Conservation (phyloP, 768 basidiomycete genomes). For the Strobilomyces echinocephalus region DNA sequence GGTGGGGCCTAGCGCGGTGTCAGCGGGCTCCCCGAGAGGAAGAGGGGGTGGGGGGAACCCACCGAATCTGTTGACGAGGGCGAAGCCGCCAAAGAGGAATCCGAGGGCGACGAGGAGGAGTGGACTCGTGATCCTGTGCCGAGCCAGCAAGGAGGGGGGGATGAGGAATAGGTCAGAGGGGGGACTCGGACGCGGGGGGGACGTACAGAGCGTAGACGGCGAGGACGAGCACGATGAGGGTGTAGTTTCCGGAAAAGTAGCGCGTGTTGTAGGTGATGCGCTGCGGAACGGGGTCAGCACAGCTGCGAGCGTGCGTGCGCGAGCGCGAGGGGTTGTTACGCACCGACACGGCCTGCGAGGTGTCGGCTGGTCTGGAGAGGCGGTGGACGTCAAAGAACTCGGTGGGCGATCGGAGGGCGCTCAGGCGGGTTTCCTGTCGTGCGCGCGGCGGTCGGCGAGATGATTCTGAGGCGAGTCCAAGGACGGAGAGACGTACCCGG, state of each 20-base stretch:
- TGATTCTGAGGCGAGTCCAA: no score
- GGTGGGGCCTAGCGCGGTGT: conserved; percentile 46
- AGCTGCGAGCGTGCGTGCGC: no score
- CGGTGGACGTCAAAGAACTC: conserved; percentile 87
- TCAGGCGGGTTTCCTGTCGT: conserved; percentile 33
- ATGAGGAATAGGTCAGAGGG: not conserved
- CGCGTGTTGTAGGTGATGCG: conserved; percentile 94
- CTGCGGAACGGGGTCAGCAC: conserved; percentile 33
- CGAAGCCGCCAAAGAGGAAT: conserved; percentile 90
- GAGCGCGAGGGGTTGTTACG: conserved; percentile 22
- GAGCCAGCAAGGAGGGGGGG: not conserved
- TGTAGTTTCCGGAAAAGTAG: conserved; percentile 90
- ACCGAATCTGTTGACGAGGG: conserved; percentile 88
- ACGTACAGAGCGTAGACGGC: conserved; percentile 85
- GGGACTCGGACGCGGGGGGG: not conserved
- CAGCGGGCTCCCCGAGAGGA: no score
- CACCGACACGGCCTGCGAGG: conserved; percentile 75
- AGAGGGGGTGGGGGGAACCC: conserved; percentile 21
- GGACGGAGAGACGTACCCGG: conserved; percentile 40
- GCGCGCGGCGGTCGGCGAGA: not conserved
- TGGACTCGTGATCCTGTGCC: conserved; percentile 64
- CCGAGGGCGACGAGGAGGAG: conserved; percentile 74
- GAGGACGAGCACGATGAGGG: conserved; percentile 67
- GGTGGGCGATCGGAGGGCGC: conserved; percentile 61
- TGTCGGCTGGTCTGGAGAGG: conserved; percentile 76